A percentile compares a stretch with the other conserved stretches of the same genome.
Evolutionary conservation across 495 filamentous ascomycete species (phyloP).

Genomic region (Copromyces sp.): DNA sequence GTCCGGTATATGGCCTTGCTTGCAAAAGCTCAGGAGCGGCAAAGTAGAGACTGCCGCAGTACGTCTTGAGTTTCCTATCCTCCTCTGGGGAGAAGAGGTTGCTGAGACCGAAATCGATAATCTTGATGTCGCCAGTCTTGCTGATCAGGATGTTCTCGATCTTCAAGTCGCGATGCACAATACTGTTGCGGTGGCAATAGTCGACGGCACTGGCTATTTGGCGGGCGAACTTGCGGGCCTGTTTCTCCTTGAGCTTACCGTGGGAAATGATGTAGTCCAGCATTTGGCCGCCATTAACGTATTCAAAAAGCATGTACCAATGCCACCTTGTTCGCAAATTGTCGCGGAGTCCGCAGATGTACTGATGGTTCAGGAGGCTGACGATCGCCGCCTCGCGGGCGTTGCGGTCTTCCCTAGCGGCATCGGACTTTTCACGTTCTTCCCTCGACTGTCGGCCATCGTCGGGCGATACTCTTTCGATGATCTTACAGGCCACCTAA

Average conservation of each 20-base stretch:
- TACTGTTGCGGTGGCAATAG: conserved; percentile 98
- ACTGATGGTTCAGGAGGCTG: conserved; percentile 86
- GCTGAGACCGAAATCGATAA: conserved; percentile 97
- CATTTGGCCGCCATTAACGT: conserved; percentile 99
- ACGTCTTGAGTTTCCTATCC: conserved; percentile 72
- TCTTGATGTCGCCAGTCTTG: conserved; percentile 98
- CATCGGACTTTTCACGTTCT: conserved; percentile 79
- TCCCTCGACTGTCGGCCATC: conserved; percentile 61
- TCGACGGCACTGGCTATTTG: conserved; percentile 98
- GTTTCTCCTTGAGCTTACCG: conserved; percentile 94
- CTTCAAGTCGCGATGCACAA: conserved; percentile 95
- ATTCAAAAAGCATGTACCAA: conserved; percentile 99
- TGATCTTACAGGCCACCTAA: conserved; percentile 94
- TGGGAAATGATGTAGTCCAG: conserved; percentile 99
- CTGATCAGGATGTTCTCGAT: conserved; percentile 99
- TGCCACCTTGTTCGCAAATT: conserved; percentile 92
- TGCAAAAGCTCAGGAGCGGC: conserved; percentile 92
- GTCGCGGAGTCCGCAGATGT: conserved; percentile 94
- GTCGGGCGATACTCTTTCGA: conserved; percentile 78
- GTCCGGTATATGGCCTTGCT: conserved; percentile 87
- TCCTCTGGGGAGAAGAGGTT: conserved; percentile 86
- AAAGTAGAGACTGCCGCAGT: conserved; percentile 97
- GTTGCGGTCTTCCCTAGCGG: conserved; percentile 93
- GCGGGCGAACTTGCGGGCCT: conserved; percentile 91
- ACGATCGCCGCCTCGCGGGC: conserved; percentile 96